Conservation (phyloP, 257 asterid genomes). For the Cruciata laevipes region DNA sequence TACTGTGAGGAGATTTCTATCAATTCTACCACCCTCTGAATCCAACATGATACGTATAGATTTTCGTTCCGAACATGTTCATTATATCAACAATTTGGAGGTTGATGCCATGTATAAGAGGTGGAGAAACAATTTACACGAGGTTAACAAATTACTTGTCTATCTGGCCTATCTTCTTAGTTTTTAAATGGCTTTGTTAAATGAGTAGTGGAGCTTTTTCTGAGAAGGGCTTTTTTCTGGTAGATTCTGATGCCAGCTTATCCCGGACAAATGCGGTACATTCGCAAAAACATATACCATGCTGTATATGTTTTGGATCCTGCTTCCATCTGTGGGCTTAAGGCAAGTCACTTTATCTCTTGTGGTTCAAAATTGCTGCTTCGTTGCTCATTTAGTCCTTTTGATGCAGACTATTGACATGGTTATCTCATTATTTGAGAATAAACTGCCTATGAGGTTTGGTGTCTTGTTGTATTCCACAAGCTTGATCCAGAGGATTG, state of each 20-base stretch:
- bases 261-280: conserved; percentile 98
- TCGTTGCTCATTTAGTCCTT: conserved; percentile 20
- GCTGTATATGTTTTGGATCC: conserved; percentile 93
- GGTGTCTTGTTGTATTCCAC: conserved; percentile 87
- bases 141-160: conserved; percentile 38
- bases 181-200: conserved; percentile 16
- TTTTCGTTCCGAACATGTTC: conserved; percentile 88
- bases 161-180: conserved; percentile 5
- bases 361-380: conserved; percentile 10
- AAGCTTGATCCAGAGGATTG: conserved; percentile 56
- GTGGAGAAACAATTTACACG: conserved; percentile 92
- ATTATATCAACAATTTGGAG: conserved; percentile 89
- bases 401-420: conserved; percentile 63
- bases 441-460: conserved; percentile 82
- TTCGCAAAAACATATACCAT: conserved; percentile 90
- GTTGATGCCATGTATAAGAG: conserved; percentile 85
- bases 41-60: conserved; percentile 73
- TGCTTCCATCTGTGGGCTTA: conserved; percentile 75
- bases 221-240: conserved; percentile 10
- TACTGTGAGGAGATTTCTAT: conserved; percentile 70
- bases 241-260: conserved; percentile 97
- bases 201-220: neutral
- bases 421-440: conserved; percentile 75
- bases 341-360: conserved; percentile 50
- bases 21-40: conserved; percentile 78